Base-by-base conservation (phyloP, 1,284 basidiomycete genomes). In the Megacollybia platyphylla region DNA sequence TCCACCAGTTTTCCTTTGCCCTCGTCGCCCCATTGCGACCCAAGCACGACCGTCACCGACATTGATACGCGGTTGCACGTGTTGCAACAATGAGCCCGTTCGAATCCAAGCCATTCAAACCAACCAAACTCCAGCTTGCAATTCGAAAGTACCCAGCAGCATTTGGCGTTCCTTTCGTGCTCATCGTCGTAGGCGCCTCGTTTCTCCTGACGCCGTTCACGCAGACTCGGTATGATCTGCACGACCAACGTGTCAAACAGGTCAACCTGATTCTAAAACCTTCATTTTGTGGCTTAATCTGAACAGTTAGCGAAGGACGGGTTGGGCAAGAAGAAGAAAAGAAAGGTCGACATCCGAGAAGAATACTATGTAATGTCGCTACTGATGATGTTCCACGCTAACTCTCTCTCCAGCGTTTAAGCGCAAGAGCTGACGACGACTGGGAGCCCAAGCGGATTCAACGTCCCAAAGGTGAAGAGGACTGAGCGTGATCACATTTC, bases 1-100 rank as follows among this genome's bases (percentile, higher is more conserved):
- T 98, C 90, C 48, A 93, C 91, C 48, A 97, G 79, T 65, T 97
- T 94, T 39, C 91, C 91, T 63, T 96, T 96, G 53, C 91, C 90
- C 64, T 94, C 90, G 63, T 94, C 91, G 48, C 91, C 91, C 91
- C 91, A 96, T 58, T 96, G 91, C 46, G 88, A 67, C 39, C 90
- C 90, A 49, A 93, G 77, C 50, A 88, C 84, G 49, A 84, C 81
- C 44, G 79, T 78, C 48, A 80, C 83, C 35, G 35, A 20, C 9
- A n/a, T 13, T 34, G 31, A 34, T 24, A 24, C 20, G 20, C 30
- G 13, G 9, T 6, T 37, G 20, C 29, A 45, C 36, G 17, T 35
- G 17, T n/a, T 35, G 7, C 2, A n/a, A 17, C 8, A n/a, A 84
- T 82, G 79, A 62, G 73, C 7, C 58, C 68, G 8, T 86, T 89